These are phyloP conservation scores for Lantana camara DNA, from an alignment of 257 asterid species.

Conservation along the genomic window DNA sequence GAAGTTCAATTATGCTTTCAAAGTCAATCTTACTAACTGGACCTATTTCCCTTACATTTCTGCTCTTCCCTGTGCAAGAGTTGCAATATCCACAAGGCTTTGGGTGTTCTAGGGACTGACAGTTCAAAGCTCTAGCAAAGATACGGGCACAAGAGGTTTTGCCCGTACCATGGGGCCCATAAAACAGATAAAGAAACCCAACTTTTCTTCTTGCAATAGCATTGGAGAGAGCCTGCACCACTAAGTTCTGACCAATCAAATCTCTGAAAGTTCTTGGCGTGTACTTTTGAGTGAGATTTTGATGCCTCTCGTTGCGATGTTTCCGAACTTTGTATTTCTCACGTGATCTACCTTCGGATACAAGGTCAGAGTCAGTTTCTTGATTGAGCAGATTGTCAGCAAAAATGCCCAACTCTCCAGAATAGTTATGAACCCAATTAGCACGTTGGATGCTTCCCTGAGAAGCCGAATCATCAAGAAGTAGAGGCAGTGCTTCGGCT, in stretches of 20 bases:
- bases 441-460: slow-evolving; percentile 71
- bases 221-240: slow-evolving; percentile 85
- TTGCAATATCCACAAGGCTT: slow-evolving; percentile 88
- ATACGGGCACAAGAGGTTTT: slow-evolving; percentile 91
- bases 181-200: slow-evolving; percentile 82
- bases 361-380: slow-evolving; percentile 73
- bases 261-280: slow-evolving; percentile 81
- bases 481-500: slow-evolving; percentile 82
- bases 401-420: slow-evolving; percentile 85
- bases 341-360: slow-evolving; percentile 78
- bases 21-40: slow-evolving; percentile 67
- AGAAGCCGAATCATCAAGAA: slow-evolving; percentile 74
- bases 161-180: slow-evolving; percentile 97
- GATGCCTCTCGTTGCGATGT: slow-evolving; percentile 62
- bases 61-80: slow-evolving; percentile 67
- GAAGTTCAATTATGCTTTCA: slow-evolving; percentile 58
- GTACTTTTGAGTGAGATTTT: slow-evolving; percentile 85
- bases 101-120: slow-evolving; percentile 73
- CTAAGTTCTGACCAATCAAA: slow-evolving; percentile 90
- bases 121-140: slow-evolving; percentile 82
- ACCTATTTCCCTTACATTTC: slow-evolving; percentile 74
- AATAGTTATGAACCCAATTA: slow-evolving; percentile 75
- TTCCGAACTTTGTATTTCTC: slow-evolving; percentile 42
- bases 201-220: slow-evolving; percentile 71
- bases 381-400: slow-evolving; percentile 79